Conservation (phyloP, 2,329 filamentous ascomycete genomes). For the Trematosphaeria pertusa region DNA sequence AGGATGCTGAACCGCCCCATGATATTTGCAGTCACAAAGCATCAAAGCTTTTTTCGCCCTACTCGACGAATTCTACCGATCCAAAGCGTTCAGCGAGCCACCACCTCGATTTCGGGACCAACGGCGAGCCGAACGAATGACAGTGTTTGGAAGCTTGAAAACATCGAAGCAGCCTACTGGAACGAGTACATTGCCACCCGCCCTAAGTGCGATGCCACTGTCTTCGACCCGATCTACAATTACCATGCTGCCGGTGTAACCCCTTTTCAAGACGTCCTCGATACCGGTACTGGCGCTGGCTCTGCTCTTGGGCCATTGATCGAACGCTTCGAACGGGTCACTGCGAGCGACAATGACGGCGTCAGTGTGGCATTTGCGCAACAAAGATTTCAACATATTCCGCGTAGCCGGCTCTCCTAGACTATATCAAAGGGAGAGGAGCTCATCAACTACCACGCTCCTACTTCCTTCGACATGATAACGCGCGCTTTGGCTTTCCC, state of each 20-base stretch:
- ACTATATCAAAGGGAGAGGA: slow-evolving; percentile 9
- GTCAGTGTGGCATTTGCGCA: slow-evolving; percentile 6
- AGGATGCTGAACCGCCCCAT: background rate
- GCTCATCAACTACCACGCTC: slow-evolving; percentile 1
- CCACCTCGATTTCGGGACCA: too few species aligned
- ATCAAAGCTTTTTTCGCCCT: background rate
- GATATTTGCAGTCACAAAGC: background rate
- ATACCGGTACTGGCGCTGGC: slow-evolving; percentile 8
- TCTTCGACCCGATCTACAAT: slow-evolving; percentile 9
- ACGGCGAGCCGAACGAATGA: background rate
- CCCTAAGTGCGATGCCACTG: slow-evolving; percentile 6
- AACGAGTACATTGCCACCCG: slow-evolving; percentile 13
- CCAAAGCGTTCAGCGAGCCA: background rate
- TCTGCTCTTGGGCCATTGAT: slow-evolving; percentile 8
- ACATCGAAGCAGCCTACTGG: slow-evolving; percentile 10
- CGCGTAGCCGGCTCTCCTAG: background rate
- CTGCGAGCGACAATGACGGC: slow-evolving; percentile 11
- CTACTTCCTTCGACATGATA: slow-evolving; percentile 5
- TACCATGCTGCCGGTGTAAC: slow-evolving; percentile 3
- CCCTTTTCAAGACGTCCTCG: slow-evolving; percentile 2
- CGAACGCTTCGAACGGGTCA: slow-evolving; percentile 2
- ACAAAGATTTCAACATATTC: background rate
- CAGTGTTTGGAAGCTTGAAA: slow-evolving; percentile 14
- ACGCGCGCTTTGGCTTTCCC: slow-evolving; percentile 9
- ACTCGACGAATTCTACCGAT: background rate